These are phyloP conservation scores for Syzygium aromaticum DNA, from an alignment of 345 rosid genomes.

Conservation along the genomic window DNA sequence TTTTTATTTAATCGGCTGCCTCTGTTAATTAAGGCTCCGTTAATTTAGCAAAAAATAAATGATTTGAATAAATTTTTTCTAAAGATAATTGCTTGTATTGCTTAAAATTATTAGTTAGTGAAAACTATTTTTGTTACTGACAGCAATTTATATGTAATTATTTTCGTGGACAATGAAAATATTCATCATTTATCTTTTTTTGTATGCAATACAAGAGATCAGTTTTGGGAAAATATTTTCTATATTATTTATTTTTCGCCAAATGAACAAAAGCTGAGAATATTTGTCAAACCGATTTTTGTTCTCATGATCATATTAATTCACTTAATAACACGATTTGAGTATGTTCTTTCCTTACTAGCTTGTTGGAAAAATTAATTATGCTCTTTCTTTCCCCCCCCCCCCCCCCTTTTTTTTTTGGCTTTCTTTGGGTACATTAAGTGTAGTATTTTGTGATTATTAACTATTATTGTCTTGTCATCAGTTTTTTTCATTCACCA, in stretches of 20 bases:
- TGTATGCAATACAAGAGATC: fast-evolving
- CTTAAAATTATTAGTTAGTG: fast-evolving
- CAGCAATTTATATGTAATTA: neutral
- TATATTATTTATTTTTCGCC: fast-evolving
- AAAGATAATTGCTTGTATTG: fast-evolving
- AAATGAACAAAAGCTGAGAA: neutral
- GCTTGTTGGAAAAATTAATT: neutral
- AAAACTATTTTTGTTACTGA: neutral
- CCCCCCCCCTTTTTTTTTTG: no score
- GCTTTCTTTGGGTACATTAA: neutral
- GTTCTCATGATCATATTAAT: neutral
- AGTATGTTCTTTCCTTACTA: neutral
- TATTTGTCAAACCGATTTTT: neutral
- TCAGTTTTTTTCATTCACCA: neutral
- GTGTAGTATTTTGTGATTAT: neutral
- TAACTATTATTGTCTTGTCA: neutral
- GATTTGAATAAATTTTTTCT: fast-evolving
- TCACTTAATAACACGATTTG: neutral
- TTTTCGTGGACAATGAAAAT: neutral
- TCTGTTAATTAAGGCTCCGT: no score
- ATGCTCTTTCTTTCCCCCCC: no score
- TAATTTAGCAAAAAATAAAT: fast-evolving
- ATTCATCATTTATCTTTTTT: neutral
- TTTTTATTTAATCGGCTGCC: neutral
- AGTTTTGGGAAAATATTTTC: neutral